Conservation (phyloP, 768 basidiomycete species). For the Tricholoma sp. region DNA sequence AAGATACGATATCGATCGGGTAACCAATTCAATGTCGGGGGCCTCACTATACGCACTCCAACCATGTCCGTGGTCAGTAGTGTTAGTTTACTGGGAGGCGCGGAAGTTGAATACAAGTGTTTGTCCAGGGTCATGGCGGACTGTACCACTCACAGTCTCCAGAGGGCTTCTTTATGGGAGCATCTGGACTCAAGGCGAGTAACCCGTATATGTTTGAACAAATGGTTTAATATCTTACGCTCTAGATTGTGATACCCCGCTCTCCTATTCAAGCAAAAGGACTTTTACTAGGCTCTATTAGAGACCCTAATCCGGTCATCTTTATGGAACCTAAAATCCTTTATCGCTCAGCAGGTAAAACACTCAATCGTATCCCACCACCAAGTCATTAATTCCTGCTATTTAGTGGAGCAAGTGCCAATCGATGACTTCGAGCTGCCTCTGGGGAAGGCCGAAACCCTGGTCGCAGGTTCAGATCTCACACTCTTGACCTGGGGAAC, state of each 20-base stretch:
- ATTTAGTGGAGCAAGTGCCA: constrained; percentile 84
- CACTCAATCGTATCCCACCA: background rate
- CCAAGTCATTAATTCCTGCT: constrained; percentile 1
- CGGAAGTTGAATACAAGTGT: background rate
- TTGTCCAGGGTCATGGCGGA: constrained; percentile 66
- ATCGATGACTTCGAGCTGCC: constrained; percentile 84
- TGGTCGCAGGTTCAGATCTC: constrained; percentile 73
- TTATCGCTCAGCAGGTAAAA: constrained; percentile 78
- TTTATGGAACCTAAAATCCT: constrained; percentile 96
- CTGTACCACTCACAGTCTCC: constrained; percentile 95
- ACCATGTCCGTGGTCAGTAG: constrained; percentile 78
- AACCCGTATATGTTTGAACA: too few species aligned
- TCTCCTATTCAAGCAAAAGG: constrained; percentile 97
- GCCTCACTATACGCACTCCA: constrained; percentile 77
- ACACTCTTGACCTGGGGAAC: constrained; percentile 94
- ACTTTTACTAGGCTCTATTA: constrained; percentile 76
- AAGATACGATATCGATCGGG: constrained; percentile 90
- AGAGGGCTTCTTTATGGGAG: constrained; percentile 92
- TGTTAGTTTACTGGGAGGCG: constrained; percentile 12
- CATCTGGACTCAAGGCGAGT: constrained; percentile 77
- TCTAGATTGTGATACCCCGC: constrained; percentile 81
- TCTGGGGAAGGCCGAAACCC: constrained; percentile 72
- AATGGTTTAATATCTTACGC: constrained; percentile 7
- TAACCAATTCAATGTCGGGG: constrained; percentile 77
- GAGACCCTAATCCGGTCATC: constrained; percentile 90